Evolutionary conservation across 768 basidiomycete species (phyloP), one percentile per base, ranked within the genome.

Genomic region (Hygrophoropsis aurantiaca): DNA sequence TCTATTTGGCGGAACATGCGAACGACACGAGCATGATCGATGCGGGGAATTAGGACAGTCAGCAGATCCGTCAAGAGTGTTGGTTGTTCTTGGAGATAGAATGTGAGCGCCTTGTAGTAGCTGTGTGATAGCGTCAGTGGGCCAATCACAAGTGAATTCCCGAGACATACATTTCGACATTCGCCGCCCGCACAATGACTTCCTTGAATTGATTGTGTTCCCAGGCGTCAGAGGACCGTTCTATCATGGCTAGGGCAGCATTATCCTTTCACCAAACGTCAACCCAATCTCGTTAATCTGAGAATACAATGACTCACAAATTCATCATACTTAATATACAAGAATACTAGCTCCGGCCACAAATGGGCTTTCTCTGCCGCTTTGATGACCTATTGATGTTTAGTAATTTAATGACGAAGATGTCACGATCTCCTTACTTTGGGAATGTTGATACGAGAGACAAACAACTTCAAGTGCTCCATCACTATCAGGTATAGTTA

Each of bases 181-280:
- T 99, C 40, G 97, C 95, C 18, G 89, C 94, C 50, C 94, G 90
- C 61, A 97, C 90, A 46, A 97, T 80, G 47, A 97, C 86, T 57
- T 98, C 97, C 78, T 98, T 98, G 85, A 99, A 99, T 67, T 97
- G 95, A 60, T 92, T 94, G 73, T 99, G 97, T 47, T 99, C 97
- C 94, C 94, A 99, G 40, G 94, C 93, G 67, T 97, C 93, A n/a
- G 91, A 81, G 2, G 97, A 90, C 16, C 94, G 87, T 66, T 99
- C 97, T 65, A 98, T 97, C 94, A 98, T 99, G 4, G 94, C 92
- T 55, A 98, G 75, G 30, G 95, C 91, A 25, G 97, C 95, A 60
- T 99, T 98, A 65, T 98, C 97, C 83, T 92, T 33, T 46, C 55
- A 35, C 23, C 21, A 10, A 49, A 49, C 24, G 40, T 44, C 13